phyloP scores from a whole-genome alignment of 176 grass and related monocot species.

The Musa beccarii region DNA sequence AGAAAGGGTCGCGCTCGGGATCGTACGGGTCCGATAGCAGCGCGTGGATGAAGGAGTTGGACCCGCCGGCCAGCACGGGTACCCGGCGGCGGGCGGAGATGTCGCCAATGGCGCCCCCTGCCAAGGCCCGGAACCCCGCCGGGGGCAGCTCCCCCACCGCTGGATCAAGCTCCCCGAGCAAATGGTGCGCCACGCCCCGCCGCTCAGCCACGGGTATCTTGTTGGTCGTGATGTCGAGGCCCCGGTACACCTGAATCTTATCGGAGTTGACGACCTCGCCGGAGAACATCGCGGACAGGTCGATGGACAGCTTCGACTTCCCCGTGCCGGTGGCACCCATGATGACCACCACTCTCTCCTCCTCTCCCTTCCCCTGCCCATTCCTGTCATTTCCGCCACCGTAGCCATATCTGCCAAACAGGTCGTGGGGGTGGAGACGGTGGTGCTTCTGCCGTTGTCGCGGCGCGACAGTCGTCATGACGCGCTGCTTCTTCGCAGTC shows the following conservation, averaged over 20 bases:
- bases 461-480: neutral
- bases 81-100: constrained; percentile 36
- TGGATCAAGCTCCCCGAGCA: constrained; percentile 53
- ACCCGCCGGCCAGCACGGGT: constrained; percentile 72
- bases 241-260: constrained; percentile 78
- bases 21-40: constrained; percentile 21
- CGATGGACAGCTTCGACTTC: constrained; percentile 84
- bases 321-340: constrained; percentile 84
- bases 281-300: constrained; percentile 44
- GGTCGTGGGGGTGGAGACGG: neutral
- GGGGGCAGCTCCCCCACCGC: constrained; percentile 31
- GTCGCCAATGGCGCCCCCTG: constrained; percentile 14
- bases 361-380: constrained; percentile 14
- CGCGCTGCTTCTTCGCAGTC: neutral
- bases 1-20: constrained; percentile 37
- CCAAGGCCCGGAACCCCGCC: constrained; percentile 35
- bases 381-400: neutral
- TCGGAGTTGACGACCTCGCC: constrained; percentile 86
- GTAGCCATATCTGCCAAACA: neutral
- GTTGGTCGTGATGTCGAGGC: constrained; percentile 88
- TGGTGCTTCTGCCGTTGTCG: neutral
- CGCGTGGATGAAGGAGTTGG: constrained; percentile 86
- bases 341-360: constrained; percentile 36
- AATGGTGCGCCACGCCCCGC: constrained; percentile 61
- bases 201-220: constrained; percentile 54